Evolutionary conservation across 2,329 filamentous ascomycete species (phyloP).

Genomic region (Orbilia oligospora): DNA sequence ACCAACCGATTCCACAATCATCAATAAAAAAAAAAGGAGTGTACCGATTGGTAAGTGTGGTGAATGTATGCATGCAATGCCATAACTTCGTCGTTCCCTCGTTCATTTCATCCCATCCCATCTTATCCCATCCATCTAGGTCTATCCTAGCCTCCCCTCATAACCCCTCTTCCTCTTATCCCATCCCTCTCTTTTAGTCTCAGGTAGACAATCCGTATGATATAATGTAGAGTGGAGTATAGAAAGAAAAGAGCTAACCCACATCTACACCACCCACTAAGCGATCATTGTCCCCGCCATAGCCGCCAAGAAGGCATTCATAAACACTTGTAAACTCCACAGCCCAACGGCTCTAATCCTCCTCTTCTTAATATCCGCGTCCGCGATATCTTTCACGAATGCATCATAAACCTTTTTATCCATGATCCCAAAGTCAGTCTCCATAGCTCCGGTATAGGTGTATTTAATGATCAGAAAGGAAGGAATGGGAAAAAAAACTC

Average conservation of each 20-base stretch:
- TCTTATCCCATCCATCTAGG: slow-evolving; percentile 13
- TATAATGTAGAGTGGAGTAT: slow-evolving; percentile 28
- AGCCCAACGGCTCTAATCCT: slow-evolving; percentile 95
- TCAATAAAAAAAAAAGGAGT: background rate
- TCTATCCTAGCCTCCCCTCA: slow-evolving; percentile 10
- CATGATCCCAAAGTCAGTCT: background rate
- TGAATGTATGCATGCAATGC: slow-evolving; percentile 7
- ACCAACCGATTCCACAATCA: slow-evolving; percentile 4
- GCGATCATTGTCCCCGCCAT: slow-evolving; percentile 78
- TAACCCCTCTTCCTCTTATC: too few relatives aligned
- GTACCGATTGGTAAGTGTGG: slow-evolving; percentile 6
- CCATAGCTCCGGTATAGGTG: background rate
- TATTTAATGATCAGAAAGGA: background rate
- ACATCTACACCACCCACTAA: slow-evolving; percentile 66
- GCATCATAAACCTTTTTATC: slow-evolving; percentile 82
- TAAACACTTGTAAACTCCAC: slow-evolving; percentile 92
- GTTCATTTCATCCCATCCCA: too few relatives aligned
- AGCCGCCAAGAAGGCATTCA: slow-evolving; percentile 94
- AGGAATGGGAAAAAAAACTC: slow-evolving; percentile 63
- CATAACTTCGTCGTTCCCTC: background rate
- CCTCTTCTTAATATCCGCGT: slow-evolving; percentile 86
- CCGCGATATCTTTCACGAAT: slow-evolving; percentile 90
- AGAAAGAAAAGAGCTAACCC: background rate
- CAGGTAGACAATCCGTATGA: background rate
- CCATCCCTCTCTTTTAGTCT: background rate